Base-by-base conservation (phyloP, 2,329 filamentous ascomycete species). In the Hymenoscyphus scutula region DNA sequence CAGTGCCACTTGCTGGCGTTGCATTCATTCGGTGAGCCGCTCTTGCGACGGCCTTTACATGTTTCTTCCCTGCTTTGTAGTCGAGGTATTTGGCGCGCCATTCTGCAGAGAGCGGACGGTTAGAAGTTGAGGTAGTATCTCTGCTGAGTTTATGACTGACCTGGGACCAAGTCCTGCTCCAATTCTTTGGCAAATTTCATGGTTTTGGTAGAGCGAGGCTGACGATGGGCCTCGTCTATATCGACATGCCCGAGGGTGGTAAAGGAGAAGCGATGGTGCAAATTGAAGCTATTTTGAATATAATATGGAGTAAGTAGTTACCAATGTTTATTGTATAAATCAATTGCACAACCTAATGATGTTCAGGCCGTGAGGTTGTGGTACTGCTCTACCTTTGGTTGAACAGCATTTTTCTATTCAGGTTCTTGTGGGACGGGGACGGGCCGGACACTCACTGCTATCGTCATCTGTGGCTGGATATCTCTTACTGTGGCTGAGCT, bases 31-130 rank as follows among this genome's bases (percentile, higher is more conserved):
- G 77, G 79, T 84, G 82, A 65, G 95, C 83, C 63, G 92, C 91
- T 65, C 89, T 85, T 27, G 83, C 78, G 59, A 97, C 88, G 62
- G 87, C 87, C 77, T 97, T 98, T 76, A 98, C 83, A 74, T 92
- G 89, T 79, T 97, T 97, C 79, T 98, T 98, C 64, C 92, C 94
- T 62, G 87, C 87, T 82, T 96, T 97, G 82, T 98, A 98, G 77
- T 97, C 87, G 70, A 98, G 84, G 76, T 97, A 98, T 77, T 97
- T 96, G 75, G 88, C 84, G 72, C 90, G 87, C 94, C 94, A 98
- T 84, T 98, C 86, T 88, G 69, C 30, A 15, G n/a, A 30, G 62
- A 60, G 68, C 23, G 13, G n/a, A 57, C 10, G 37, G 25, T 27
- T 58, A 53, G 51, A 11, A 27, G 1, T 15, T 29, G 23, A 41